phyloP scores from a whole-genome alignment of 2,329 filamentous ascomycete species.

The Xylaria digitata region DNA sequence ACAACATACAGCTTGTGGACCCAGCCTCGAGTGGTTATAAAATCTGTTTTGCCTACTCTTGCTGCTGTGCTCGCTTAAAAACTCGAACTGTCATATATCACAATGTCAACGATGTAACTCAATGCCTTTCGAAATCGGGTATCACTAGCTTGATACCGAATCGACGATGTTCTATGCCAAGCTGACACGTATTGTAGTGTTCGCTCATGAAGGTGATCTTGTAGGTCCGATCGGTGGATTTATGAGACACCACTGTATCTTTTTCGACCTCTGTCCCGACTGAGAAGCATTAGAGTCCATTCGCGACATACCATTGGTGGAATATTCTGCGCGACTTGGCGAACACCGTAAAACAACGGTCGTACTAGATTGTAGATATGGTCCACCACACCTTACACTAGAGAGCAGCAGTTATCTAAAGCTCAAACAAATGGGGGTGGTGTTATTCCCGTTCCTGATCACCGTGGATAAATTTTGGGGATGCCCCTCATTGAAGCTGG shows the following conservation, averaged over 20 bases:
- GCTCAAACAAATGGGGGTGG: slow-evolving; percentile 8
- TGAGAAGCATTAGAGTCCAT: not conserved
- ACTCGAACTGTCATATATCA: not conserved
- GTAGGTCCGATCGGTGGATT: not conserved
- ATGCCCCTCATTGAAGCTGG: slow-evolving; percentile 31
- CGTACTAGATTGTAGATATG: slow-evolving; percentile 28
- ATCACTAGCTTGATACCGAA: slow-evolving; percentile 5
- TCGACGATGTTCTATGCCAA: slow-evolving; percentile 11
- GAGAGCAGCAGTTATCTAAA: slow-evolving; percentile 12
- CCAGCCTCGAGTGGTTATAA: not conserved
- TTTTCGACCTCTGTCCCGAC: slow-evolving; percentile 27
- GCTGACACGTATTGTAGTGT: not conserved
- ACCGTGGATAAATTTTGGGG: slow-evolving; percentile 32
- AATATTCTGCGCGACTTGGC: slow-evolving; percentile 48
- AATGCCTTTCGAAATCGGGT: not conserved
- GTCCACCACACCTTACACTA: slow-evolving; percentile 10
- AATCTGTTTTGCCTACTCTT: not conserved
- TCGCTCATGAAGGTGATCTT: slow-evolving; percentile 9
- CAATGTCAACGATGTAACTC: slow-evolving; percentile 5
- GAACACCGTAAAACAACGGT: slow-evolving; percentile 37
- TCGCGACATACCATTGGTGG: slow-evolving; percentile 50
- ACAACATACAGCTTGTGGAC: not conserved
- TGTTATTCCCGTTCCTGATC: slow-evolving; percentile 10
- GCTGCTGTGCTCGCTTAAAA: not conserved
- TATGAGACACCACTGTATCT: slow-evolving; percentile 13